Conservation (phyloP, 495 filamentous ascomycete genomes). For the Penicillium bovifimosum region DNA sequence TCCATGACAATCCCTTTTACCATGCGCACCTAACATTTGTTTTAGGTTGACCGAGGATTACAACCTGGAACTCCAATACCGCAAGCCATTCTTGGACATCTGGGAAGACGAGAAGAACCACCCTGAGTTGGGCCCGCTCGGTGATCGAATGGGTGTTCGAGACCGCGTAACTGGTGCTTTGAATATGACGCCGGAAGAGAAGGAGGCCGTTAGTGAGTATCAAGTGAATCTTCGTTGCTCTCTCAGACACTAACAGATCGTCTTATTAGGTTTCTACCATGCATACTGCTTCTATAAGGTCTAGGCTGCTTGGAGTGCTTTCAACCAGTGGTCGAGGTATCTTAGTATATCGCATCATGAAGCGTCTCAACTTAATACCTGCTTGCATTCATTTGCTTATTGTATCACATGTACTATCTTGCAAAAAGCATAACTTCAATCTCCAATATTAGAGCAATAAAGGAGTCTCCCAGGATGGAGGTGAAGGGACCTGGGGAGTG, state of each 20-base stretch:
- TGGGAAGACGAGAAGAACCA: slow-evolving; percentile 88
- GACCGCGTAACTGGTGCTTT: slow-evolving; percentile 62
- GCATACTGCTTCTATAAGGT: slow-evolving; percentile 95
- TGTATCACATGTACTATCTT: too few species aligned
- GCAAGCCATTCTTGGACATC: slow-evolving; percentile 80
- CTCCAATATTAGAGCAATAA: too few species aligned
- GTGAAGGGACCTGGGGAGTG: too few species aligned
- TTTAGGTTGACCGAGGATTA: slow-evolving; percentile 79
- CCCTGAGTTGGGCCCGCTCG: slow-evolving; percentile 67
- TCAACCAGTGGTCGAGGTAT: too few species aligned
- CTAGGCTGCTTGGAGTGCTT: slow-evolving; percentile 27
- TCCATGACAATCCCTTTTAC: not conserved
- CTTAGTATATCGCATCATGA: too few species aligned
- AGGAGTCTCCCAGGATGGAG: too few species aligned
- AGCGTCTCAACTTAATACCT: too few species aligned
- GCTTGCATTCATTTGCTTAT: too few species aligned
- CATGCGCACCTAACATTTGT: slow-evolving; percentile 16
- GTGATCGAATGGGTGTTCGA: slow-evolving; percentile 90
- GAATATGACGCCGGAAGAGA: slow-evolving; percentile 70
- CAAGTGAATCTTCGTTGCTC: not conserved
- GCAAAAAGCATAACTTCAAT: too few species aligned
- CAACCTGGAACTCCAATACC: slow-evolving; percentile 90
- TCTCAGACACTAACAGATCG: slow-evolving; percentile 6
- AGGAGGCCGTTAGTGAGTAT: slow-evolving; percentile 72
- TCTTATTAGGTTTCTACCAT: slow-evolving; percentile 63